Base-by-base conservation (phyloP, 371 early-diverging fungal species). In the Mucor irregularis region DNA sequence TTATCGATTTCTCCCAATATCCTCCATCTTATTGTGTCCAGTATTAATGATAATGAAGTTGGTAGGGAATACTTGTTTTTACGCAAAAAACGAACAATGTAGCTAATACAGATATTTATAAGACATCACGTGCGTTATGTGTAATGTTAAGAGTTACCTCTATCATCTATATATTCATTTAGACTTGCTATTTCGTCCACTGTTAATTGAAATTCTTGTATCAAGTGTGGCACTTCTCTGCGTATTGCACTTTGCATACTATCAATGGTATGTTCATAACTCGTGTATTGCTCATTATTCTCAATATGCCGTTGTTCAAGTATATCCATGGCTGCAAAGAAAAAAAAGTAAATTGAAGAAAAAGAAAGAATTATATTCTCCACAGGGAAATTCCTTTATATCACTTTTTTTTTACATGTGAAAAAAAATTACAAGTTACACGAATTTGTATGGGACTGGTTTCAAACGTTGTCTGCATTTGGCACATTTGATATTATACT, bases 21-120 rank as follows among this genome's bases (percentile, higher is more conserved):
- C 30, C 78, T 66, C 78, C 78, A 78, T 51, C 64, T 59, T 4
- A 78, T 54, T 7, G 69, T 75, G 28, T 70, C 75, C 16, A 78
- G 22, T 35, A 75, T 49, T 5, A 68, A 47, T 10, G 75, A 73
- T 0, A 75, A 50, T 6, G 73, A 60, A 5, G 64, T 62, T 4
- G 73, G 71, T 40, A 75, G 31, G 4, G 69, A 69, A 31, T 52
- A 75, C 7, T 66, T 61, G 26, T 71, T 68, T 42, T 69, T 70
- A 5, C 64, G 61, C 13, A 78, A 46, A 50, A 61, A 75, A 8
- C 78, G 75, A 58, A 78, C 16, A 78, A 34, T 5, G 66, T 74
- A 0, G 67, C 78, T 78, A 59, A n/a, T n/a, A n/a, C n/a, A n/a
- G n/a, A n/a, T n/a, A n/a, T n/a, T n/a, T n/a, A n/a, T n/a, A n/a